These are phyloP conservation scores for Fusarium sp. DNA, from an alignment of 2,329 filamentous ascomycete species.

Conservation along the genomic window DNA sequence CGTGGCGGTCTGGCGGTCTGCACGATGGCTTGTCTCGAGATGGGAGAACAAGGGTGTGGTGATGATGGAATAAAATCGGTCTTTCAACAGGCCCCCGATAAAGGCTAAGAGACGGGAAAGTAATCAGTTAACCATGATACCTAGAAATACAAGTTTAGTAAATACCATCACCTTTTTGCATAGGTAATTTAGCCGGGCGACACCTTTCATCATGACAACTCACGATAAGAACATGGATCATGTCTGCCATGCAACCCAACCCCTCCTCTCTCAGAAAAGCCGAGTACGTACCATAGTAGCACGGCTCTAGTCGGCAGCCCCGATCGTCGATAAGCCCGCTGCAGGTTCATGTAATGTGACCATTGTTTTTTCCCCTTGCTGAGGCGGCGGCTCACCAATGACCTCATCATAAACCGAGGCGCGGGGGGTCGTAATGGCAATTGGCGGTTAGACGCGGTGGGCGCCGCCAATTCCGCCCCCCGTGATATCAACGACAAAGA, in stretches of 20 bases:
- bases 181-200: not conserved
- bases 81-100: constrained; percentile 42
- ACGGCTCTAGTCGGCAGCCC: constrained; percentile 1
- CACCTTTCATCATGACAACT: constrained; percentile 20
- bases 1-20: constrained; percentile 16
- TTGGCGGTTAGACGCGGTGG: constrained; percentile 41
- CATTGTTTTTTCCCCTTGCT: not conserved
- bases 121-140: constrained; percentile 36
- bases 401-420: constrained; percentile 13
- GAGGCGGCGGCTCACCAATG: constrained; percentile 3
- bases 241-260: not conserved
- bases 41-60: not conserved
- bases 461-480: constrained; percentile 35
- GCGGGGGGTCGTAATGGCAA: constrained; percentile 27
- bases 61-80: constrained; percentile 11
- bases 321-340: constrained; percentile 31
- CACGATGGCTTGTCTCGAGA: not conserved
- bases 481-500: not conserved
- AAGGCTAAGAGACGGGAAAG: constrained; percentile 15
- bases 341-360: constrained; percentile 28
- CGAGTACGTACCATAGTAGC: not conserved
- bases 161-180: not conserved
- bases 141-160: not conserved
- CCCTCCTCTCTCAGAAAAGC: not conserved
- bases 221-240: not conserved